Percentiles rank a stretch among this genome's conserved stretches.
Conservation (phyloP, 257 asterid species). For the Nicotiana benthamiana region DNA sequence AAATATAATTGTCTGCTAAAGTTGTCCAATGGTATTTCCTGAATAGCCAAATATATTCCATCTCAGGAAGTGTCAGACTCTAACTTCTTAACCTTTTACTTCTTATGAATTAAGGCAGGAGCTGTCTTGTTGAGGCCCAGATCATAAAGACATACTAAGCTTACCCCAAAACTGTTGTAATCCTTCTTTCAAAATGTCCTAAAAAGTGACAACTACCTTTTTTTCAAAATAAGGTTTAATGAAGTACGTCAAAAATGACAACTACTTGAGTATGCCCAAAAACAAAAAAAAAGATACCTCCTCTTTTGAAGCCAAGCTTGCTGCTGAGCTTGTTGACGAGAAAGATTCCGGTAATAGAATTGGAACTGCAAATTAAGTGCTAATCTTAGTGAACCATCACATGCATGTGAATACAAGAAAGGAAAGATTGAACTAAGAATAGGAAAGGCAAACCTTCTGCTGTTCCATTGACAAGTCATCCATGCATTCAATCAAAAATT, state of each 20-base stretch:
- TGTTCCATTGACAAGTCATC: constrained; percentile 96
- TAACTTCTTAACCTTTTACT: background rate
- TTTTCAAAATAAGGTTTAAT: too few relatives aligned
- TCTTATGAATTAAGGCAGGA: background rate
- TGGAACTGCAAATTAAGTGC: constrained; percentile 54
- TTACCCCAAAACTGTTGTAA: background rate
- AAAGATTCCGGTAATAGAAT: constrained; percentile 81
- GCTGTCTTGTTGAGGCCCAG: background rate
- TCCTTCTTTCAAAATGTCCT: background rate
- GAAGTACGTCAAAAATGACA: too few relatives aligned
- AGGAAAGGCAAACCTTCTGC: constrained; percentile 53
- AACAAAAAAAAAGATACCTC: constrained; percentile 40
- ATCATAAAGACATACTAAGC: background rate
- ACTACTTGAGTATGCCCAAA: background rate
- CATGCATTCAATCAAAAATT: constrained; percentile 93
- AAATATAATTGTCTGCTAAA: background rate
- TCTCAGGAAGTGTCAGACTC: background rate
- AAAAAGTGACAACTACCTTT: background rate
- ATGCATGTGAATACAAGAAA: background rate
- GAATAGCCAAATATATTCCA: background rate
- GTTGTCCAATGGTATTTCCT: background rate
- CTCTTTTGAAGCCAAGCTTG: constrained; percentile 97
- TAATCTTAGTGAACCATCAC: background rate
- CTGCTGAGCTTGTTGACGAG: constrained; percentile 96
- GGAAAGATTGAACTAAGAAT: background rate